Evolutionary conservation across 176 grass and related monocot species (phyloP).

Genomic region (Eragrostis nindensis): DNA sequence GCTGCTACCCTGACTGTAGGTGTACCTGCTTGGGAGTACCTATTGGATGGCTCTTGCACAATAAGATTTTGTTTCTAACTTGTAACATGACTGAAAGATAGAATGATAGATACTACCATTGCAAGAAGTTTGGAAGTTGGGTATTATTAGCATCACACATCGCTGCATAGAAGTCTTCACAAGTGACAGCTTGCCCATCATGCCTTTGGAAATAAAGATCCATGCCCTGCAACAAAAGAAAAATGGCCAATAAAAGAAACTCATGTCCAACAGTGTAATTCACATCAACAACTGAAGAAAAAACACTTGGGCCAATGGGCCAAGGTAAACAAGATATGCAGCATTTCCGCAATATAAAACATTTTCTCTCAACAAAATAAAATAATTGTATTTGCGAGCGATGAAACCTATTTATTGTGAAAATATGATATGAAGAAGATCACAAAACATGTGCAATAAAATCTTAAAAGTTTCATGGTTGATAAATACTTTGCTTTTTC

Average conservation of each 20-base stretch:
- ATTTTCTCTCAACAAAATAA: background rate
- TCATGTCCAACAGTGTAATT: background rate
- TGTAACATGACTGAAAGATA: slow-evolving; percentile 17
- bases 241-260: slow-evolving; percentile 15
- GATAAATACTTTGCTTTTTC: background rate
- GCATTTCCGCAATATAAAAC: slow-evolving; percentile 7
- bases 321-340: slow-evolving; percentile 25
- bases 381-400: background rate
- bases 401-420: background rate
- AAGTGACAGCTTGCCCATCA: slow-evolving; percentile 96
- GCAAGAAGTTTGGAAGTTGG: slow-evolving; percentile 81
- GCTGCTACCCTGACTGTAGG: slow-evolving; percentile 75
- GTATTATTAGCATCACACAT: slow-evolving; percentile 98
- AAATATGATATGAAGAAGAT: background rate
- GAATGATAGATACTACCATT: slow-evolving; percentile 57
- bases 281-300: slow-evolving; percentile 4
- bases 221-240: slow-evolving; percentile 74
- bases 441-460: background rate
- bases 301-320: background rate
- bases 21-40: slow-evolving; percentile 95
- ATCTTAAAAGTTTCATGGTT: background rate
- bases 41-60: slow-evolving; percentile 41
- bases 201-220: slow-evolving; percentile 99
- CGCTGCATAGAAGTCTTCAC: slow-evolving; percentile 96
- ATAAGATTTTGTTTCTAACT: slow-evolving; percentile 25